Percentiles rank a stretch among this genome's conserved stretches.
These are phyloP conservation scores for Cladorrhinum sp. DNA, from an alignment of 2,329 filamentous ascomycete genomes.

Conservation along the genomic window DNA sequence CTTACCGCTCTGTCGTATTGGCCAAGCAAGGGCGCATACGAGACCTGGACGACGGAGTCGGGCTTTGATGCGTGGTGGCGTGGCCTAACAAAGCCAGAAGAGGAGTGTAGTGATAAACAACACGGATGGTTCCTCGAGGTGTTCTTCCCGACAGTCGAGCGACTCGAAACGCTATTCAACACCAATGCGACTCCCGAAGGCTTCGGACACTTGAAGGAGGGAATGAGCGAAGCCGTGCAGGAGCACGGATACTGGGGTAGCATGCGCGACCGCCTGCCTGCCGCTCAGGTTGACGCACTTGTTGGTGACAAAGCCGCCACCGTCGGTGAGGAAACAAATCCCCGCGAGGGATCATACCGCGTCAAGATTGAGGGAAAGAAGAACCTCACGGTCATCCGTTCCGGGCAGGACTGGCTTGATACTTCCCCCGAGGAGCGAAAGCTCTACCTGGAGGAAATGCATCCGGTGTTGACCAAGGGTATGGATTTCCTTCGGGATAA, in stretches of 20 bases:
- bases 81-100: conserved; percentile 26
- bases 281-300: conserved; percentile 37
- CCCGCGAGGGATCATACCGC: conserved; percentile 10
- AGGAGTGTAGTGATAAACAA: no score
- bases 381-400: conserved; percentile 44
- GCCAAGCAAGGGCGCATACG: conserved; percentile 30
- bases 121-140: conserved; percentile 44
- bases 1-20: conserved; percentile 40
- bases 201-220: conserved; percentile 39
- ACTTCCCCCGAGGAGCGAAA: conserved; percentile 40
- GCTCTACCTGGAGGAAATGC: conserved; percentile 44
- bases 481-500: conserved; percentile 45
- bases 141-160: conserved; percentile 40
- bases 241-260: conserved; percentile 48
- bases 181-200: conserved; percentile 38
- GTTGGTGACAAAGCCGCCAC: conserved; percentile 25
- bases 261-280: conserved; percentile 43
- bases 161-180: conserved; percentile 44
- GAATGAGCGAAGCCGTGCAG: conserved; percentile 36
- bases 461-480: conserved; percentile 41
- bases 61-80: conserved; percentile 41
- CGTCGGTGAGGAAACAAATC: neutral
- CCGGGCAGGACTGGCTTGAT: conserved; percentile 44
- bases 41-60: conserved; percentile 33
- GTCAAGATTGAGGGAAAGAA: conserved; percentile 36